Conservation (phyloP, 1,139 yeast species). For the Blastobotrys petasosporus region DNA sequence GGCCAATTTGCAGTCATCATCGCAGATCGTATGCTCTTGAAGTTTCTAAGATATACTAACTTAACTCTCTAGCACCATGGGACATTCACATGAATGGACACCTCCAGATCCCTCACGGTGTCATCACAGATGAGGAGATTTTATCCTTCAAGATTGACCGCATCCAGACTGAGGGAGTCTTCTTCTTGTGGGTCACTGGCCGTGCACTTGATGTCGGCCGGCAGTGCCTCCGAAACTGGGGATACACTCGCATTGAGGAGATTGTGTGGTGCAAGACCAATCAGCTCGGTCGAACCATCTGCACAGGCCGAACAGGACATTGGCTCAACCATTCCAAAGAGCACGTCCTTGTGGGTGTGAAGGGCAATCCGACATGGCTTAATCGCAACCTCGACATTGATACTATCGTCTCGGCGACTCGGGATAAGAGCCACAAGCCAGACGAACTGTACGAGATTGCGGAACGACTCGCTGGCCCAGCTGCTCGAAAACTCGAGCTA, state of each 20-base stretch:
- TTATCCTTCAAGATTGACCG: conserved; percentile 57
- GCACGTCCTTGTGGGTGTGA: conserved; percentile 76
- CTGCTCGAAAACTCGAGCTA: conserved; percentile 73
- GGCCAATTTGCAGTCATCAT: conserved; percentile 85
- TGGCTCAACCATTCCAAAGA: conserved; percentile 96
- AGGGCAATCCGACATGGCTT: conserved; percentile 77
- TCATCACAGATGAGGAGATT: conserved; percentile 44
- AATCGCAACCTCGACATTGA: conserved; percentile 63
- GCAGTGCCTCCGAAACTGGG: conserved; percentile 72
- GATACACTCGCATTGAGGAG: conserved; percentile 71
- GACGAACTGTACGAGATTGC: conserved; percentile 82
- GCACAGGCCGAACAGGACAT: conserved; percentile 94
- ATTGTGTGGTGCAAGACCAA: conserved; percentile 87
- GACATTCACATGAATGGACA: conserved; percentile 34
- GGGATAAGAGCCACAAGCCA: conserved; percentile 88
- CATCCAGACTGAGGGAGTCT: conserved; percentile 76
- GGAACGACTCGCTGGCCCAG: conserved; percentile 72
- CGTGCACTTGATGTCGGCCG: conserved; percentile 86
- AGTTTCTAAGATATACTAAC: conserved; percentile 1
- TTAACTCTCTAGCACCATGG: conserved; percentile 31
- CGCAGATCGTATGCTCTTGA: conserved; percentile 55
- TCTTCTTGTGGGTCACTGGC: conserved; percentile 91
- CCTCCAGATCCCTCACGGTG: conserved; percentile 56
- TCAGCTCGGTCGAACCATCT: conserved; percentile 79
- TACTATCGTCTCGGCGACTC: conserved; percentile 69